A percentile compares a stretch with the other conserved stretches of the same genome.
phyloP scores from a whole-genome alignment of 2,329 filamentous ascomycete genomes.

The Phialophora chinensis region DNA sequence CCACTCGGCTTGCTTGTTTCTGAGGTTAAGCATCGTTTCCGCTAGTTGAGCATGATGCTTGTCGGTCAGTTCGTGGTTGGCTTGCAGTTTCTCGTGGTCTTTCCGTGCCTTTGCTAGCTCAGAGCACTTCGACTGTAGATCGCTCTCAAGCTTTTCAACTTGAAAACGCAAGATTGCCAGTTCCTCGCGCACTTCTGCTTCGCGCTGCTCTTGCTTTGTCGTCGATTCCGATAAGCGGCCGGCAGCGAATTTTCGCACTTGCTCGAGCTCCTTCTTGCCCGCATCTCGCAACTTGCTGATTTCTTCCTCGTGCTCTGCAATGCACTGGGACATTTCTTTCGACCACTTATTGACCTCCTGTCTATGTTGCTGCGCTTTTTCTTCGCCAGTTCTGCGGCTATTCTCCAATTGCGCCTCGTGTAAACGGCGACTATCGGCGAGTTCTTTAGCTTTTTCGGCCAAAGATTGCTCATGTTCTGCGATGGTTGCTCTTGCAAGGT shows the following conservation, averaged over 20 bases:
- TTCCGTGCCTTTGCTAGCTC: conserved; percentile 33
- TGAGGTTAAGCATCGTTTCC: conserved; percentile 44
- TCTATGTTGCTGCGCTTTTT: conserved; percentile 23
- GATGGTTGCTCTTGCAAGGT: conserved; percentile 22
- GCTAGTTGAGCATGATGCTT: conserved; percentile 32
- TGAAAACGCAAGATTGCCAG: conserved; percentile 36
- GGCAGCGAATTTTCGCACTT: conserved; percentile 40
- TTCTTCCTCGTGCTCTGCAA: conserved; percentile 26
- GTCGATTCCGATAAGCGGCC: conserved; percentile 46
- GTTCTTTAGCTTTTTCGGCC: conserved; percentile 23
- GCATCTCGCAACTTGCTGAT: conserved; percentile 19
- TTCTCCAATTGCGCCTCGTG: conserved; percentile 28
- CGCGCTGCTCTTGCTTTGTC: conserved; percentile 45
- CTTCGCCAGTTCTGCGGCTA: conserved; percentile 9
- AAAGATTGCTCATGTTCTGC: conserved; percentile 23
- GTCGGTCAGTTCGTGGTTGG: conserved; percentile 29
- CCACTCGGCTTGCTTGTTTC: conserved; percentile 56
- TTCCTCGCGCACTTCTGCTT: conserved; percentile 37
- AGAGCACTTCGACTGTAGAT: conserved; percentile 34
- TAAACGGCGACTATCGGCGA: conserved; percentile 10
- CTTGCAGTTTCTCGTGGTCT: conserved; percentile 30
- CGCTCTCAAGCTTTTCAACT: conserved; percentile 35
- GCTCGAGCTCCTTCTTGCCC: conserved; percentile 25
- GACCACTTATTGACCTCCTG: conserved; percentile 20
- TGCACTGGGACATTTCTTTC: conserved; percentile 21